Percentiles rank a stretch among this genome's conserved stretches.
phyloP scores from a whole-genome alignment of 2,329 filamentous ascomycete genomes.

The Colletotrichum aenigma region DNA sequence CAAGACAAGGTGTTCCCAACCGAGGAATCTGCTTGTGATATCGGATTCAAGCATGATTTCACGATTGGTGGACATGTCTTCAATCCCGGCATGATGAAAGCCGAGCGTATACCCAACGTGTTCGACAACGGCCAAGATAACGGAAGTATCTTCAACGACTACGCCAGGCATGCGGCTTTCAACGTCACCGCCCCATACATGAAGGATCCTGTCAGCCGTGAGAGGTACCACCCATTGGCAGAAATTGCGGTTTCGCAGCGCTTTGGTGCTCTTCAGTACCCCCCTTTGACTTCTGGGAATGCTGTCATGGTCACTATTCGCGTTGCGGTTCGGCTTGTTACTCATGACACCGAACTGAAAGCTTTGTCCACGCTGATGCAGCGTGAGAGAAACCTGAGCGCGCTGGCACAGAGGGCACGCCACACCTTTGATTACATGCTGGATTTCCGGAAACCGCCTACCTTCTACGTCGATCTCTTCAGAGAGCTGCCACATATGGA shows the following conservation, averaged over 20 bases:
- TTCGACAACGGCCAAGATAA: not conserved
- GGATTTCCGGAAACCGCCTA: slow-evolving; percentile 3
- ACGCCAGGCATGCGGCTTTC: not conserved
- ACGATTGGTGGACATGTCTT: not conserved
- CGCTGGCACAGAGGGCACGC: not conserved
- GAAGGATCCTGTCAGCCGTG: not conserved
- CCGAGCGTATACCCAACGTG: not conserved
- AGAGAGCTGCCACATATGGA: slow-evolving; percentile 14
- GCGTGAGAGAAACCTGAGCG: not conserved
- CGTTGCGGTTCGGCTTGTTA: not conserved
- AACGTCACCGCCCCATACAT: slow-evolving; percentile 4
- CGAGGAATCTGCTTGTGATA: not conserved
- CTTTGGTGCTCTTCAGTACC: not conserved
- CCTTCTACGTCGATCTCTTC: slow-evolving; percentile 3
- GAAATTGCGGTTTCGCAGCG: not conserved
- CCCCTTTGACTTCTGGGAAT: not conserved
- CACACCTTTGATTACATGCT: slow-evolving; percentile 3
- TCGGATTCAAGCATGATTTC: not conserved
- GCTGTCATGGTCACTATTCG: not conserved
- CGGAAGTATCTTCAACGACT: not conserved
- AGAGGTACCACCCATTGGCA: not conserved
- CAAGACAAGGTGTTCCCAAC: not conserved
- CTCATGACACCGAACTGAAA: slow-evolving; percentile 8
- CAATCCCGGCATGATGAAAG: not conserved
- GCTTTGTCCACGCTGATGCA: not conserved